phyloP scores from a whole-genome alignment of 2,329 filamentous ascomycete species.

The Sclerotiophoma versabilis region DNA sequence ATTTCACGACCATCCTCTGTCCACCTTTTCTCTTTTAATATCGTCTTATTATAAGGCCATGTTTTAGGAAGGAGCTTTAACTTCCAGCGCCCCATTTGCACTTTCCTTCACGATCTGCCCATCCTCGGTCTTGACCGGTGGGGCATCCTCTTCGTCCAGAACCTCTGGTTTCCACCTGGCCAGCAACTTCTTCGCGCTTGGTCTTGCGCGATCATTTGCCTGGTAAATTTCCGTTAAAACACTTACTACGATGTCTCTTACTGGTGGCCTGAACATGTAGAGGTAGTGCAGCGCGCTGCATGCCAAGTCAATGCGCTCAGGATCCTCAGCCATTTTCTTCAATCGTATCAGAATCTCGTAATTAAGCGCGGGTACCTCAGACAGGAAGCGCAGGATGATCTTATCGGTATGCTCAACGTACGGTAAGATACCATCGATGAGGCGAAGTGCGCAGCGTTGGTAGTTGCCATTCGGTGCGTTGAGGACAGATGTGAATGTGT shows the following conservation, averaged over 20 bases:
- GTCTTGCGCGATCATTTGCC: conserved; percentile 55
- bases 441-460: conserved; percentile 76
- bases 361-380: conserved; percentile 85
- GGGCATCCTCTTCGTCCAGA: conserved; percentile 37
- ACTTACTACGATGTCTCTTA: conserved; percentile 64
- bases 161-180: conserved; percentile 62
- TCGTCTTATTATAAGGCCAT: too few species aligned
- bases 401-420: conserved; percentile 94
- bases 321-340: conserved; percentile 67
- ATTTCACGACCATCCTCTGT: background rate
- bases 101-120: conserved; percentile 29
- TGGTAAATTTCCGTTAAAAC: conserved; percentile 66
- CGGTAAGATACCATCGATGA: conserved; percentile 88
- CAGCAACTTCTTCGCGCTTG: conserved; percentile 61
- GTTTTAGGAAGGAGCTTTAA: conserved; percentile 34
- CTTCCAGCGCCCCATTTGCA: conserved; percentile 39
- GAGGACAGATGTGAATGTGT: conserved; percentile 41
- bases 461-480: conserved; percentile 64
- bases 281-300: conserved; percentile 64
- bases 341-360: conserved; percentile 75
- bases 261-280: conserved; percentile 61
- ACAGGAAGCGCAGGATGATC: conserved; percentile 86
- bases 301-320: conserved; percentile 67
- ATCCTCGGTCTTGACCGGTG: conserved; percentile 32
- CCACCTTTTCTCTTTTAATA: background rate